phyloP scores from a whole-genome alignment of 2,329 filamentous ascomycete species.

The Fusarium sp. region DNA sequence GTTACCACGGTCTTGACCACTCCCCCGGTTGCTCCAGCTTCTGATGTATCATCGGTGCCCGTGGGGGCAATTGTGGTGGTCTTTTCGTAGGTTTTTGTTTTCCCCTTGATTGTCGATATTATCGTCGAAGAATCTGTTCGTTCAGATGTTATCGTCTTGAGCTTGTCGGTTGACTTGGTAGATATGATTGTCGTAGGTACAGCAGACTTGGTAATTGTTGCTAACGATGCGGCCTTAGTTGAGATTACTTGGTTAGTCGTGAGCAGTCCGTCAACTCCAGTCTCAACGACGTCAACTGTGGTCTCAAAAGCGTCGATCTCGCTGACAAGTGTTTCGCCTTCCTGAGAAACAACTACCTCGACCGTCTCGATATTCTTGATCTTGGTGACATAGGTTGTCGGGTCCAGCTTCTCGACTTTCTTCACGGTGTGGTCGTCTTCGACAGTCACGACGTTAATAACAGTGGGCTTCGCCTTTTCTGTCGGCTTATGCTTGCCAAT shows the following conservation, averaged over 20 bases:
- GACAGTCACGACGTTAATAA: constrained; percentile 35
- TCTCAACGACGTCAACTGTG: constrained; percentile 19
- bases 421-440: constrained; percentile 35
- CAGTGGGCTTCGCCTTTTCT: constrained; percentile 28
- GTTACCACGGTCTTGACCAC: constrained; percentile 15
- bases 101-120: constrained; percentile 29
- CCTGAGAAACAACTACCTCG: constrained; percentile 19
- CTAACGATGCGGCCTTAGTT: constrained; percentile 19
- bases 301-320: constrained; percentile 20
- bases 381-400: constrained; percentile 34
- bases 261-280: constrained; percentile 15
- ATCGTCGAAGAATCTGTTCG: constrained; percentile 31
- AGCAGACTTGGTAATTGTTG: constrained; percentile 21
- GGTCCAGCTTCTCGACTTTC: constrained; percentile 33
- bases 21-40: constrained; percentile 6
- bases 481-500: constrained; percentile 3
- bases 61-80: constrained; percentile 29
- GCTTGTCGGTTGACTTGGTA: constrained; percentile 10
- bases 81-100: constrained; percentile 29
- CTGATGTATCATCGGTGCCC: background rate
- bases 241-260: constrained; percentile 24
- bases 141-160: constrained; percentile 32
- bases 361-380: constrained; percentile 29
- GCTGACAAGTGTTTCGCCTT: constrained; percentile 20
- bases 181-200: constrained; percentile 29